Evolutionary conservation across 2,329 filamentous ascomycete genomes (phyloP), one percentile per base, ranked within the genome.

Genomic region (Xylaria sp.): DNA sequence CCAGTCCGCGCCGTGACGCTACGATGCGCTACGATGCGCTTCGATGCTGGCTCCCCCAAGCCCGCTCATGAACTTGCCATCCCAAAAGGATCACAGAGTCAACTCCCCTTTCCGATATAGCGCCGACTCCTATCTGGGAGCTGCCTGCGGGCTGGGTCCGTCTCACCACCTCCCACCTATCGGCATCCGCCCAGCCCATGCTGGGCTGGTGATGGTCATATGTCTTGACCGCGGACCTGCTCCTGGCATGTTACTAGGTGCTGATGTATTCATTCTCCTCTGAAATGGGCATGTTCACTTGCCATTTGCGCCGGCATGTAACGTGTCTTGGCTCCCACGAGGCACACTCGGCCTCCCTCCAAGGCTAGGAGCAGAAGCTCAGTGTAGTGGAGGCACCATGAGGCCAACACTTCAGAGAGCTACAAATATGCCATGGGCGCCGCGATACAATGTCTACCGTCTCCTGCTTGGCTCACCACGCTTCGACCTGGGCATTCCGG

Each of bases 371-470:
- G 37, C 41, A 25, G 44, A 20, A 44, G 51, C 52, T 59, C 13
- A 20, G 58, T 13, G 48, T 12, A 23, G 46, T 6, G 32, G n/a
- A n/a, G 41, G 41, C 15, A 3, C 28, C 51, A 28, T 25, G 50
- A 41, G 23, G 15, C 54, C 34, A 34, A 18, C 18, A n/a, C 32
- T 32, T 12, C n/a, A 7, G 54, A 32, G 23, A 46, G 58, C 66
- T 71, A 71, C 69, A 71, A 71, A 71, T 71, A 71, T n/a, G 59
- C 37, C 37, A 41, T 18, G 63, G 63, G 59, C 54, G 63, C 58
- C 58, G 25, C 63, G 39, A 41, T 59, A 25, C 13, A 59, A 51
- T 41, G 15, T 61, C 37, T 63, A 1, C n/a, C n/a, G 23, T 48
- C 32, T 50, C n/a, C 32, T 60, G 7, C 39, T 48, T 58, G 54